Conservation (phyloP, 225 moss, liverwort and hornwort genomes). For the Marchantia polymorpha region DNA sequence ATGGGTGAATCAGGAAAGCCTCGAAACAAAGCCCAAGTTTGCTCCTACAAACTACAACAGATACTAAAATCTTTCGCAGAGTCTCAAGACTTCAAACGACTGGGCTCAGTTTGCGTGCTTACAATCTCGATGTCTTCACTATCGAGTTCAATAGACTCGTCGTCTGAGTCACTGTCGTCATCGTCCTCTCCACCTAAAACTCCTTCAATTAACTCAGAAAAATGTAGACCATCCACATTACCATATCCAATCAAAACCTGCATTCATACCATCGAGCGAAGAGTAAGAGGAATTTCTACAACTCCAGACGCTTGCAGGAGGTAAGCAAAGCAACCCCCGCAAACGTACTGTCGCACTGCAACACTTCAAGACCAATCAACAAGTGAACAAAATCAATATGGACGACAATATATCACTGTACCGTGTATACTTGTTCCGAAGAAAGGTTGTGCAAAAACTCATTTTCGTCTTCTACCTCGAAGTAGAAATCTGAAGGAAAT, state of each 20-base stretch:
- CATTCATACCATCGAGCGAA: slow-evolving; percentile 43
- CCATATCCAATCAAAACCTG: slow-evolving; percentile 92
- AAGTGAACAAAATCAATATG: background rate
- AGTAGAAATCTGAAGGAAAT: slow-evolving; percentile 68
- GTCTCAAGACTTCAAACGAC: background rate
- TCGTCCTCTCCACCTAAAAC: slow-evolving; percentile 36
- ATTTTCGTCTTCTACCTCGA: slow-evolving; percentile 94
- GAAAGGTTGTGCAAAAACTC: slow-evolving; percentile 75
- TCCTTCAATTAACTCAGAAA: slow-evolving; percentile 71
- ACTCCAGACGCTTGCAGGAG: background rate
- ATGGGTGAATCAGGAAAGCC: too few species aligned
- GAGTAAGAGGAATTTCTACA: background rate
- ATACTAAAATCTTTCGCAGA: background rate
- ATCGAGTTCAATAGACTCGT: slow-evolving; percentile 51
- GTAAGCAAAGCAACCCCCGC: background rate
- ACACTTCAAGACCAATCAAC: background rate
- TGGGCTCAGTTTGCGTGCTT: background rate
- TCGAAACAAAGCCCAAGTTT: background rate
- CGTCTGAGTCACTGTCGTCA: slow-evolving; percentile 54
- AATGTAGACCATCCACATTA: slow-evolving; percentile 76
- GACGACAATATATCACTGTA: slow-evolving; percentile 20
- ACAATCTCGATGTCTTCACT: slow-evolving; percentile 75
- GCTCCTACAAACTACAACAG: background rate
- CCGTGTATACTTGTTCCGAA: slow-evolving; percentile 75
- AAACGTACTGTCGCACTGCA: background rate